Base-by-base conservation (phyloP, 108 stramenopile species). In the Skeletonema marinoi region DNA sequence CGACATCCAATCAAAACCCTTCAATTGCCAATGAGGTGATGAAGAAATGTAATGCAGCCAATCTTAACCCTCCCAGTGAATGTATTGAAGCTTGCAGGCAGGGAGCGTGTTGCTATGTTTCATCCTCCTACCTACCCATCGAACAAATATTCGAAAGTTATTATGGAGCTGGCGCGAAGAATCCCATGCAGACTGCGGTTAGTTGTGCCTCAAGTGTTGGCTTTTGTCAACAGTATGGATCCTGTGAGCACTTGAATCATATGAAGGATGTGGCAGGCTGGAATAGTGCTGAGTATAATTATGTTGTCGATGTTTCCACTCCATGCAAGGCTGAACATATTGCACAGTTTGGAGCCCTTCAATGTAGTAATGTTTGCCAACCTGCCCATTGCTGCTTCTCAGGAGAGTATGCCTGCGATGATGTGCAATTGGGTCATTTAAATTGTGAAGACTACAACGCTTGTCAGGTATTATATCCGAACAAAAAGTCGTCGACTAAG, bases 321-420 rank as follows among this genome's bases (percentile, higher is more conserved):
- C 65, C 72, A 4, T 79, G 78, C 70, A 59, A 56, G 66, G 65
- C 41, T 13, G 71, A 73, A 44, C 72, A 79, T 38, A 79, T 78
- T 65, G 77, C 78, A 25, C 70, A 72, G 16, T 50, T 65, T 73
- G 78, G 78, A n/a, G 78, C 78, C 1, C 35, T 79, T 48, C 61
- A 70, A 68, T 79, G 78, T 44, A 79, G 78, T 21, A 79, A 73
- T 29, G 71, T 79, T 11, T 79, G 78, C 42, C 71, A 79, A 59
- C 71, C 78, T 8, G 78, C 78, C 31, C 78, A 79, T 48, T 79
- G 78, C 70, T 79, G 78, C 50, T 79, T 72, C 39, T 73, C 78
- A 5, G n/a, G 16, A 25, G 78, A 71, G 48, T 68, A 67, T 60
- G 29, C 51, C 3, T 79, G 78, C 29, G 66, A 62, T 51, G 71